These are phyloP conservation scores for Sarocladium kiliense DNA, from an alignment of 2,329 filamentous ascomycete species.

Conservation along the genomic window DNA sequence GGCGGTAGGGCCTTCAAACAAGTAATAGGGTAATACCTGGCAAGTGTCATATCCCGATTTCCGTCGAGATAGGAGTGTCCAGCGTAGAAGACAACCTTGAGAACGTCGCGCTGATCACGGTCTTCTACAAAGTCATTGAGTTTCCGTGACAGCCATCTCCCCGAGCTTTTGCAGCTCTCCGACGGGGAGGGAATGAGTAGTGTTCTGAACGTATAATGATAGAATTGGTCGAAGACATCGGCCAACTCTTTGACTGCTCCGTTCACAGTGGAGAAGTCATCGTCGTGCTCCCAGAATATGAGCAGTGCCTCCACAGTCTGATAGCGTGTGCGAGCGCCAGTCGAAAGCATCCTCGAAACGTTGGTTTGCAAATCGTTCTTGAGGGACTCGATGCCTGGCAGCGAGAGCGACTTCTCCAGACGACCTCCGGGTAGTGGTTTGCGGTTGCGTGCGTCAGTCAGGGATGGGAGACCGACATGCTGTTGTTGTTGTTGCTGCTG, in stretches of 20 bases:
- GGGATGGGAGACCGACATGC: slow-evolving; percentile 31
- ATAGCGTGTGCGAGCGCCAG: slow-evolving; percentile 47
- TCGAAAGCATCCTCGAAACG: slow-evolving; percentile 44
- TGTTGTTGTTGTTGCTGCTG: slow-evolving; percentile 18
- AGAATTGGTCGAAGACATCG: slow-evolving; percentile 45
- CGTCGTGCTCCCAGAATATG: slow-evolving; percentile 53
- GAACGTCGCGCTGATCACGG: slow-evolving; percentile 47
- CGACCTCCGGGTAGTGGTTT: slow-evolving; percentile 52
- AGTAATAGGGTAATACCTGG: too few species aligned
- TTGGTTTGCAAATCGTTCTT: slow-evolving; percentile 48
- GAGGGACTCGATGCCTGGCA: slow-evolving; percentile 46
- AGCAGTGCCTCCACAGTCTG: slow-evolving; percentile 47
- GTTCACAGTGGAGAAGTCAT: slow-evolving; percentile 34
- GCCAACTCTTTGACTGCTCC: slow-evolving; percentile 41
- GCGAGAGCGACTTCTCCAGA: slow-evolving; percentile 43
- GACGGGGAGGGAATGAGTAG: slow-evolving; percentile 44
- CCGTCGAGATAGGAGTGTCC: slow-evolving; percentile 50
- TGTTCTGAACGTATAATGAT: slow-evolving; percentile 44
- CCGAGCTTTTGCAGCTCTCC: slow-evolving; percentile 43
- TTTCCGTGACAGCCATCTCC: slow-evolving; percentile 47
- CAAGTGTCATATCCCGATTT: slow-evolving; percentile 52
- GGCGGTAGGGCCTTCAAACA: slow-evolving; percentile 15
- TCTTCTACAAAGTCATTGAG: slow-evolving; percentile 49
- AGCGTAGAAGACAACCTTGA: slow-evolving; percentile 56
- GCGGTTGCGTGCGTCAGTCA: slow-evolving; percentile 45